Conservation (phyloP, 2,329 filamentous ascomycete species). For the Ilyonectria destructans region DNA sequence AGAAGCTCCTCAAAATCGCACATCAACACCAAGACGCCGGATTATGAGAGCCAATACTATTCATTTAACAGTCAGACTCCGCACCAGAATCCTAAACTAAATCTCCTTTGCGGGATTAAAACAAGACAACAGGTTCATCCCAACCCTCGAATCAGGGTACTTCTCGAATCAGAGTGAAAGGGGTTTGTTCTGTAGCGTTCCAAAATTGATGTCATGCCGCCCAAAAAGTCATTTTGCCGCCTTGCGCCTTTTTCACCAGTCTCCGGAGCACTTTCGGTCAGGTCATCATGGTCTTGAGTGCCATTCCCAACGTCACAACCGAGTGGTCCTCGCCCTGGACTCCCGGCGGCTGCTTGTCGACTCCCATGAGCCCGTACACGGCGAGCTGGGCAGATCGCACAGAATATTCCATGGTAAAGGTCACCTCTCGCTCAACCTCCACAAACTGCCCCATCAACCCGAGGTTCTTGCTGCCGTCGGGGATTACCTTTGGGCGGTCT, state of each 20-base stretch:
- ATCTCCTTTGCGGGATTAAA: not conserved
- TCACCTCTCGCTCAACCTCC: conserved; percentile 48
- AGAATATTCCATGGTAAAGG: conserved; percentile 51
- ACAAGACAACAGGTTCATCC: not conserved
- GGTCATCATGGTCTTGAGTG: conserved; percentile 49
- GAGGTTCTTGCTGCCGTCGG: conserved; percentile 45
- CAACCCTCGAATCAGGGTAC: not conserved
- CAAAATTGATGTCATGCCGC: conserved; percentile 5
- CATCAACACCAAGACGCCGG: not conserved
- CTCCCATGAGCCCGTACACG: conserved; percentile 45
- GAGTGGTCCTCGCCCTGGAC: conserved; percentile 47
- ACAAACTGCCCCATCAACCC: conserved; percentile 50
- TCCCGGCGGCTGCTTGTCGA: conserved; percentile 41
- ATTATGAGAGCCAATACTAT: not conserved
- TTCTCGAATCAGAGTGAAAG: conserved; percentile 1
- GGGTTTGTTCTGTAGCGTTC: conserved; percentile 9
- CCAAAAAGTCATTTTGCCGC: conserved; percentile 6
- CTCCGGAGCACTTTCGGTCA: not conserved
- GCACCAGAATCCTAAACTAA: not conserved
- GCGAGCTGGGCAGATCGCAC: conserved; percentile 48
- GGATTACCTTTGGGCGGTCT: conserved; percentile 45
- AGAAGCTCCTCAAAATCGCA: too few species aligned
- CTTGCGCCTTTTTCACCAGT: not conserved
- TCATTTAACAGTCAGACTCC: not conserved
- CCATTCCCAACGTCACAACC: conserved; percentile 45